Conservation (phyloP, 768 basidiomycete species). For the Gloeopeniophorella convolvens region DNA sequence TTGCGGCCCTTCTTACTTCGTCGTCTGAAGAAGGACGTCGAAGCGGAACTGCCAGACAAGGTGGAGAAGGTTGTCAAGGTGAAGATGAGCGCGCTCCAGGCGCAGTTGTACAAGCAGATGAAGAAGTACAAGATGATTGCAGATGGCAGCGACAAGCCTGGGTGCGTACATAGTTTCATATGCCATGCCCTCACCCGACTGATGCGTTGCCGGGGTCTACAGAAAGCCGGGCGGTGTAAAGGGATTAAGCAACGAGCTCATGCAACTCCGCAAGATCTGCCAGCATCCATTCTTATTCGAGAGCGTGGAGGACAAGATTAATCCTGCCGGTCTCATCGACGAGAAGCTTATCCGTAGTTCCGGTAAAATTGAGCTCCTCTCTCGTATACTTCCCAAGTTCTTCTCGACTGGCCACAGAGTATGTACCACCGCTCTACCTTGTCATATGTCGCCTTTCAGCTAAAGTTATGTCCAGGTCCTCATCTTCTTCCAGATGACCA, state of each 20-base stretch:
- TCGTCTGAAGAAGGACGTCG: constrained; percentile 93
- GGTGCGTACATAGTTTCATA: constrained; percentile 39
- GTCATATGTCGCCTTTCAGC: not conserved
- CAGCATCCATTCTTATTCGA: constrained; percentile 97
- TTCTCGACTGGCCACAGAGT: constrained; percentile 89
- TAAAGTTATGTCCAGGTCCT: constrained; percentile 52
- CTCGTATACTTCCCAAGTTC: constrained; percentile 90
- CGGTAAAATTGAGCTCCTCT: constrained; percentile 91
- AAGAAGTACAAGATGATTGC: constrained; percentile 98
- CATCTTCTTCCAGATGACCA: constrained; percentile 99
- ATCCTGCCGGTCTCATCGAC: constrained; percentile 73
- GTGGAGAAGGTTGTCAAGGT: constrained; percentile 98
- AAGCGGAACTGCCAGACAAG: constrained; percentile 92
- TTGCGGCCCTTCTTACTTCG: constrained; percentile 90
- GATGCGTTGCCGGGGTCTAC: not conserved
- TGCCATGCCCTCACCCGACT: not conserved
- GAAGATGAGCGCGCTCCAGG: constrained; percentile 88
- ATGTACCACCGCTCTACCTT: constrained; percentile 22
- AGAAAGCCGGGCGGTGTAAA: constrained; percentile 77
- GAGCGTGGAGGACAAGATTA: constrained; percentile 91
- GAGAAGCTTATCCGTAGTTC: constrained; percentile 80
- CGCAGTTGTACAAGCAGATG: constrained; percentile 93
- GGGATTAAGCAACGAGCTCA: constrained; percentile 88
- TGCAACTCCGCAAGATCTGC: constrained; percentile 97
- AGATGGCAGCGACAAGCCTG: constrained; percentile 66